Evolutionary conservation across 257 asterid species (phyloP), one percentile per base, ranked within the genome.

Genomic region (Paraleonurus japonicus): DNA sequence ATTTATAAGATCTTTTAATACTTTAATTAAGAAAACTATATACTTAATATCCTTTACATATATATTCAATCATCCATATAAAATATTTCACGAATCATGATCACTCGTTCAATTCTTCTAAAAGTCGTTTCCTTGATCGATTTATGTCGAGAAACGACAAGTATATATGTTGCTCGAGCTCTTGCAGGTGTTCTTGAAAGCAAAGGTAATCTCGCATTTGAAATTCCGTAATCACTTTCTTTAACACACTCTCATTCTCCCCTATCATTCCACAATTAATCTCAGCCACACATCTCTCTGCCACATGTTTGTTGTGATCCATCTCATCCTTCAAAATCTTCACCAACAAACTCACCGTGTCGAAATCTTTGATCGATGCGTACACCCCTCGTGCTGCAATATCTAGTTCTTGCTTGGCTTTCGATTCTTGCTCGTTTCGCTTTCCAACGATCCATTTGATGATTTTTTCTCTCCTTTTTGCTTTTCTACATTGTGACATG

Each of bases 351-450:
- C 86, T 76, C 78, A 85, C 77, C 10, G 88, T 85, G 62, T 83
- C 94, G 11, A 92, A 86, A 71, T 89, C 94, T 15, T 85, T 87
- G 51, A 88, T 84, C 79, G 85, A 28, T 19, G 83, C 80, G 48
- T 82, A 89, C 12, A 83, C 80, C 57, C 95, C 98, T 51, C 83
- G 84, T 13, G 89, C 95, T 2, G 93, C 98, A 5, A 71, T 72
- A 27, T 92, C 96, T 5, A 89, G 82, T 66, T 84, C 20, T 11
- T 65, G n/a, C n/a, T n/a, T n/a, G n/a, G n/a, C 60, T 43, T 23
- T 2, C 19, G 12, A 2, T 19, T 5, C 45, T 13, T 48, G 13
- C 41, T 24, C n/a, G n/a, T n/a, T 8, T 74, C 83, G 6, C 51
- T 15, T 15, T 4, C 3, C 4, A 0, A 15, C 86, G 67, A 74